These are phyloP conservation scores for Ophiostoma perfectum DNA, from an alignment of 2,329 filamentous ascomycete species.

Conservation along the genomic window DNA sequence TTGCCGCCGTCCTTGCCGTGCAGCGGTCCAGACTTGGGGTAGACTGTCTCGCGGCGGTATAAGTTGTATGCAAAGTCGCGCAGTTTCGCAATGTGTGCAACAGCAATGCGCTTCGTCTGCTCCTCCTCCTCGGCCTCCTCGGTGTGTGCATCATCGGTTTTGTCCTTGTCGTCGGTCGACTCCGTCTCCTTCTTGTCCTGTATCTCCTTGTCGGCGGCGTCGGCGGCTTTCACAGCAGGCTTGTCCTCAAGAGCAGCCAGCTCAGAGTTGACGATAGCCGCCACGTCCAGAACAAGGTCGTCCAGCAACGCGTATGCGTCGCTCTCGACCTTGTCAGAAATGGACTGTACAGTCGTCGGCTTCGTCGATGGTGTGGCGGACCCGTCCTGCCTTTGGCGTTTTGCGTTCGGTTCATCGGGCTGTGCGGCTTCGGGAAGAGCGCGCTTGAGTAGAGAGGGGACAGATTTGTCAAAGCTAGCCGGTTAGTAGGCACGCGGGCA, in stretches of 20 bases:
- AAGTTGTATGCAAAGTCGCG: constrained; percentile 58
- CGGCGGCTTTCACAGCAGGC: not conserved
- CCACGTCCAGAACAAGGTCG: constrained; percentile 57
- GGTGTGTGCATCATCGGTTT: not conserved
- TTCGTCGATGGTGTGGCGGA: constrained; percentile 30
- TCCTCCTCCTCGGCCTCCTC: not conserved
- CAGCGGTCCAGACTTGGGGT: constrained; percentile 39
- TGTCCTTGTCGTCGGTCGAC: not conserved
- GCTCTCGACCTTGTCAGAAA: constrained; percentile 50
- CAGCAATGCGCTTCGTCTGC: constrained; percentile 33
- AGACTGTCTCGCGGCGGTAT: constrained; percentile 55
- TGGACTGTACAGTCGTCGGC: constrained; percentile 29
- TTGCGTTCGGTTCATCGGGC: constrained; percentile 50
- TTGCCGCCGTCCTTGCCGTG: constrained; percentile 14
- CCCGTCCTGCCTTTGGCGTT: constrained; percentile 53
- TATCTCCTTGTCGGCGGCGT: not conserved
- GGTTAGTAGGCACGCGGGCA: not conserved
- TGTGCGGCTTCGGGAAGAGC: constrained; percentile 39
- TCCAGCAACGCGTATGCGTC: constrained; percentile 57
- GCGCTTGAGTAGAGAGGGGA: constrained; percentile 51
- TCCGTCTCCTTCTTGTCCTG: not conserved
- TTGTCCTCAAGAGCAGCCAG: constrained; percentile 42
- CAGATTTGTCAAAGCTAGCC: constrained; percentile 48
- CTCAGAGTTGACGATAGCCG: constrained; percentile 32
- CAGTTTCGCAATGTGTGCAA: constrained; percentile 50